These are phyloP conservation scores for Cryptococcus sp. DNA, from an alignment of 1,284 basidiomycete species.

Conservation along the genomic window DNA sequence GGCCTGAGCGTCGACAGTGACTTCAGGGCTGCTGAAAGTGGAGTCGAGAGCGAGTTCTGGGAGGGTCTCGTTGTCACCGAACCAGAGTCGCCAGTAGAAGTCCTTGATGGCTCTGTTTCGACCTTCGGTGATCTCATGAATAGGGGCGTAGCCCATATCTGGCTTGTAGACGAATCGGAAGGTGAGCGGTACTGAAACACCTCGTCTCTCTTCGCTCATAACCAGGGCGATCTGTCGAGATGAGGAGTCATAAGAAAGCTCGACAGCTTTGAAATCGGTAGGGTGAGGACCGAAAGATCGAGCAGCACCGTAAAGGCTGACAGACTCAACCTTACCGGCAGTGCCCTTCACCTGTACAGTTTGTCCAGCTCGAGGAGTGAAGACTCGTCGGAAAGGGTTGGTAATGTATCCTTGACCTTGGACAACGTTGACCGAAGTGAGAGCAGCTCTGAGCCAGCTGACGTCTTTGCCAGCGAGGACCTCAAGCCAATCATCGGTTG, in stretches of 20 bases:
- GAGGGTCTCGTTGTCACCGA: conserved; percentile 72
- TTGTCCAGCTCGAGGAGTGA: conserved; percentile 75
- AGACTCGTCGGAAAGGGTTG: conserved; percentile 83
- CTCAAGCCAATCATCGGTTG: conserved; percentile 72
- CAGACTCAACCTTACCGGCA: conserved; percentile 49
- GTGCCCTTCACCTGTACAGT: conserved; percentile 58
- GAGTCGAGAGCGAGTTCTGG: conserved; percentile 66
- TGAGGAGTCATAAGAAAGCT: conserved; percentile 60
- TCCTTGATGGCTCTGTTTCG: conserved; percentile 91
- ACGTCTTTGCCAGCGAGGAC: conserved; percentile 73
- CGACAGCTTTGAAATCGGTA: conserved; percentile 73
- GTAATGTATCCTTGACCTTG: conserved; percentile 78
- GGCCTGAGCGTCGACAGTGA: conserved; percentile 66
- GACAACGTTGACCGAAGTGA: conserved; percentile 75
- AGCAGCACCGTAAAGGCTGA: conserved; percentile 68
- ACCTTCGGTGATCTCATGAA: conserved; percentile 80
- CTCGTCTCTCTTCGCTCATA: conserved; percentile 78
- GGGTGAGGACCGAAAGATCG: conserved; percentile 75
- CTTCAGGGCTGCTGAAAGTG: conserved; percentile 79
- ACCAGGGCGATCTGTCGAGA: conserved; percentile 64
- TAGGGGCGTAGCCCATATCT: conserved; percentile 81
- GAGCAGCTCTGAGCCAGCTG: conserved; percentile 81
- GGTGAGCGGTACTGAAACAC: conserved; percentile 69
- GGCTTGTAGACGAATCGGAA: conserved; percentile 86
- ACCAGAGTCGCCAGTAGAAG: conserved; percentile 97